phyloP scores from a whole-genome alignment of 2,329 filamentous ascomycete genomes.

The Xylariaceae sp. region DNA sequence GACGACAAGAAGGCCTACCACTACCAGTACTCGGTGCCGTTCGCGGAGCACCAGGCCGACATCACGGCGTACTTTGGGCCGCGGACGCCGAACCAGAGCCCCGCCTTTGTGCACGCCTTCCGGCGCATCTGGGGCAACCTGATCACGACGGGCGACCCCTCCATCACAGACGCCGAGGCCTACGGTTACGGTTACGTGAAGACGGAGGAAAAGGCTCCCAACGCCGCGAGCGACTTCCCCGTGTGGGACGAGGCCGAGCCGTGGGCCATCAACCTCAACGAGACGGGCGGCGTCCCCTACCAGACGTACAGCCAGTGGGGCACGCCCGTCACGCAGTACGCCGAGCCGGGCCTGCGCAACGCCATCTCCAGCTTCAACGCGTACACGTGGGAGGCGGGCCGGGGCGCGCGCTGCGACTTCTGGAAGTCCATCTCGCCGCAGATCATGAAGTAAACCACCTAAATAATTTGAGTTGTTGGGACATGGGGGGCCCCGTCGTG shows the following conservation, averaged over 20 bases:
- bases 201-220: background rate
- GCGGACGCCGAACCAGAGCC: conserved; percentile 14
- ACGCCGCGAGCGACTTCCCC: conserved; percentile 1
- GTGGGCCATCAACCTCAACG: conserved; percentile 16
- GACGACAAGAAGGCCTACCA: conserved; percentile 27
- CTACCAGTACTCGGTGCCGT: conserved; percentile 35
- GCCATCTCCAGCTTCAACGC: conserved; percentile 25
- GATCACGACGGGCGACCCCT: conserved; percentile 29
- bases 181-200: conserved; percentile 3
- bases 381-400: conserved; percentile 34
- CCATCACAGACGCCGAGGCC: conserved; percentile 14
- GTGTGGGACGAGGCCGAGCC: conserved; percentile 4
- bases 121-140: conserved; percentile 30
- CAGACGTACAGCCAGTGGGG: conserved; percentile 23
- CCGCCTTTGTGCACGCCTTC: conserved; percentile 16
- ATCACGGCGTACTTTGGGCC: conserved; percentile 23
- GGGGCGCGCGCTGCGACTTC: conserved; percentile 33
- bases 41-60: conserved; percentile 28
- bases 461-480: no score
- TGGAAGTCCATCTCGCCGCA: conserved; percentile 20
- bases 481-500: no score
- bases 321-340: conserved; percentile 1
- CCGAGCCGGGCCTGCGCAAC: conserved; percentile 1
- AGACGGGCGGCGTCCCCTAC: conserved; percentile 13
- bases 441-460: conserved; percentile 2